Base-by-base conservation (phyloP, 2,329 filamentous ascomycete species). In the Nemania serpens region DNA sequence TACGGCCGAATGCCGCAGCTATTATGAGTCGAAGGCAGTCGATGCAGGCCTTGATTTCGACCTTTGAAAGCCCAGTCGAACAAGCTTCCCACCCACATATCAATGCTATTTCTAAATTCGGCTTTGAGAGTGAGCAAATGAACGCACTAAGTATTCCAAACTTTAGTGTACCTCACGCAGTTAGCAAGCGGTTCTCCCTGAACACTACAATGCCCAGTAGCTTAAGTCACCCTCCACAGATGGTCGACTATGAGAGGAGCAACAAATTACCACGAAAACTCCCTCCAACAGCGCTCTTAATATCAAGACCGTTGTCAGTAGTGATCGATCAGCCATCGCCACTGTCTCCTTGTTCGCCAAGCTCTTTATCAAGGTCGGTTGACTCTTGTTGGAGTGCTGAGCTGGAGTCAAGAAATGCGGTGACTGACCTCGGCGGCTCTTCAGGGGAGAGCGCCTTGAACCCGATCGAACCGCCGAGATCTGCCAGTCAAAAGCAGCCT, bases 281-380 rank as follows among this genome's bases (percentile, higher is more conserved):
- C 15, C 78, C 81, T 2, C 81, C 83, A 1, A 79, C 81, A 1
- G 75, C 79, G 0, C 71, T 85, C 41, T 73, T 77, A 25, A 77
- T 81, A 60, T 78, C 82, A 1, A 77, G 82, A 5, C 82, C 83
- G 1, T 72, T 86, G 10, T 86, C 84, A 1, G 79, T 83, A 48
- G 82, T 86, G 2, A 73, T 80, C 53, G 84, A 86, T 59, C 79
- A 83, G 47, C 82, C 82, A 0, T 83, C 83, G 0, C 81, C 81
- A 1, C 67, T 61, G 52, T 62, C 68, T 33, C 66, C 71, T 12
- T 66, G 68, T 5, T 69, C 70, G 5, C 64, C 70, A 10, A 55
- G 48, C 29, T 60, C 53, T 12, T 4, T 52, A 34, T 63, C 46
- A 29, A 62, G 18, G 56, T 52, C 46, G 18, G 41, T 48, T 37